Base-by-base conservation (phyloP, 1,284 basidiomycete species). In the Apiotrichum sp. region DNA sequence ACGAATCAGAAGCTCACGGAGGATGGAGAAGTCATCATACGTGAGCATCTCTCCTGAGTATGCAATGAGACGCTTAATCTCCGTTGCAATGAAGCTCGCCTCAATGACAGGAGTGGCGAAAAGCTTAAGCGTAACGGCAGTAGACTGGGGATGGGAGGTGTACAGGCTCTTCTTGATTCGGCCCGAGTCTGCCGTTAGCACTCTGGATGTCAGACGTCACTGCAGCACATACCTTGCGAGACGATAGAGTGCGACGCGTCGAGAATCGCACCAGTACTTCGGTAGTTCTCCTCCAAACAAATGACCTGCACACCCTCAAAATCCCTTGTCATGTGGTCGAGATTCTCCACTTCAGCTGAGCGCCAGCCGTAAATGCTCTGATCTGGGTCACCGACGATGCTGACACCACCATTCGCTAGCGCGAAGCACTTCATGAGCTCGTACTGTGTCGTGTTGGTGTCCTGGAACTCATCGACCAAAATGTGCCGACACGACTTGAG, bases 361-460 rank as follows among this genome's bases (percentile, higher is more conserved):
- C 91, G 83, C 91, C 91, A 95, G 11, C 89, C 89, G 65, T 92
- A 92, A 56, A 92, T 93, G 4, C 88, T 90, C 69, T 95, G 91
- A 73, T 96, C 91, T 0, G 92, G 91, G 75, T 96, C 92, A 0
- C 92, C 92, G 3, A 96, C 91, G 40, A 93, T 82, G 4, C 87
- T 92, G 33, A 93, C 80, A 59, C 85, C 83, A 39, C 79, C 75
- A 38, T 78, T 73, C 0, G 77, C 72, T 11, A 79, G 67, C 0
- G 85, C 86, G 54, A 93, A 83, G n/a, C 81, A 78, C 55, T 77
- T 80, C 86, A 95, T 88, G 35, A 95, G 82, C 62, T 87, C 81
- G 70, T 92, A 93, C 72, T 95, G 91, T 6, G 85, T 85, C 2
- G 80, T 82, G 66, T 93, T 95, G 1, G 91, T 95, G 70, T 96